Conservation (phyloP, 1,139 yeast species). For the Yamadazyma epiphylla region DNA sequence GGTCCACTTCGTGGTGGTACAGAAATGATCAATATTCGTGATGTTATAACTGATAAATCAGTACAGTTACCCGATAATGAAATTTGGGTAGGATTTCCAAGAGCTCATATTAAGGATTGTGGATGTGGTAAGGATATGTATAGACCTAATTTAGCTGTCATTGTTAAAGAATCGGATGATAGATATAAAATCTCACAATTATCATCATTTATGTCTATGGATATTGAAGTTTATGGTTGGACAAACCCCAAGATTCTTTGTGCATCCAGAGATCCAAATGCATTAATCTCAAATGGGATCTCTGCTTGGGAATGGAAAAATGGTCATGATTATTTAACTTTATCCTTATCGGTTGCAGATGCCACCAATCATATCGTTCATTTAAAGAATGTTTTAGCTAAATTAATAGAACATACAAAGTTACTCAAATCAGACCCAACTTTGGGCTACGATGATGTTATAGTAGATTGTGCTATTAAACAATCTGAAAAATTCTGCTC, state of each 20-base stretch:
- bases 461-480: slow-evolving; percentile 28
- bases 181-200: slow-evolving; percentile 26
- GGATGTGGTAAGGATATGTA: slow-evolving; percentile 47
- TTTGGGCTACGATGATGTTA: slow-evolving; percentile 24
- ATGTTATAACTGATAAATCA: slow-evolving; percentile 9
- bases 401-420: slow-evolving; percentile 11
- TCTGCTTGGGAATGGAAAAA: slow-evolving; percentile 22
- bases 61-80: slow-evolving; percentile 25
- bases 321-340: slow-evolving; percentile 26
- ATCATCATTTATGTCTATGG: slow-evolving; percentile 34
- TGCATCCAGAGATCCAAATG: slow-evolving; percentile 23
- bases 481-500: slow-evolving; percentile 19
- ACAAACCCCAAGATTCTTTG: slow-evolving; percentile 24
- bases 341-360: slow-evolving; percentile 35
- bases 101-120: slow-evolving; percentile 42
- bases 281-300: slow-evolving; percentile 35
- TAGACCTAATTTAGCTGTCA: slow-evolving; percentile 41
- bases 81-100: slow-evolving; percentile 49
- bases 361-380: slow-evolving; percentile 30
- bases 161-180: slow-evolving; percentile 21
- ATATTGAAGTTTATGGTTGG: slow-evolving; percentile 31
- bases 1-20: slow-evolving; percentile 37
- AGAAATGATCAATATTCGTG: slow-evolving; percentile 20
- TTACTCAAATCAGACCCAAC: slow-evolving; percentile 8
- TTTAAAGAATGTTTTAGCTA: slow-evolving; percentile 26